Evolutionary conservation across 768 basidiomycete species (phyloP), one percentile per base, ranked within the genome.

Genomic region (Tricholoma sp.): DNA sequence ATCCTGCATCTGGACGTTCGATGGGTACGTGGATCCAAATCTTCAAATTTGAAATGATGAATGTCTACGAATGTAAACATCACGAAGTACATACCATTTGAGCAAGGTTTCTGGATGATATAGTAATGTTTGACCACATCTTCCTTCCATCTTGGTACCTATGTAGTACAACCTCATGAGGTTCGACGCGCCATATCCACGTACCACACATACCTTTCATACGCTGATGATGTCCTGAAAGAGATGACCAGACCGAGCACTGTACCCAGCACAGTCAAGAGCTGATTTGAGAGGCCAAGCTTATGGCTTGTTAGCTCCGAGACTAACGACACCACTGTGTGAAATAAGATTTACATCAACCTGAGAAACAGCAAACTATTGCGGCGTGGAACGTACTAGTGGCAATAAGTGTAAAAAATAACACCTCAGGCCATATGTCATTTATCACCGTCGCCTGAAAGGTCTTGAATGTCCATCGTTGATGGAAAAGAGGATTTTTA

Each of bases 201-300:
- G 36, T 8, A 31, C 20, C 4, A 42, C 32, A 65, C 77, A 57
- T 61, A 84, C 78, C 85, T 74, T 53, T 86, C 83, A 64, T 87
- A 87, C 1, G 87, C 86, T 36, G 83, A 85, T 10, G 84, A 85
- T 6, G 85, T 88, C 58, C 88, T 75, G 72, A 89, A 90, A 0
- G 84, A 85, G 52, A 90, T 82, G 49, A 85, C 83, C 62, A 85
- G 72, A 80, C 79, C 85, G 66, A 88, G 80, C 28, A 88, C 84
- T 12, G 84, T 85, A 79, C 87, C 87, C 52, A 90, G 74, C 6
- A 89, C 87, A 3, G 86, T 85, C 55, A 90, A 72, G 59, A 86
- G 75, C 42, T 73, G 71, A 54, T 74, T 83, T 10, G 79, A 76
- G 53, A 88, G 72, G 0, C 70, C 71, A n/a, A 88, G 74, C 49